A percentile compares a stretch with the other conserved stretches of the same genome.
These are phyloP conservation scores for Cichorium intybus DNA, from an alignment of 140 eudicot species.

Conservation along the genomic window DNA sequence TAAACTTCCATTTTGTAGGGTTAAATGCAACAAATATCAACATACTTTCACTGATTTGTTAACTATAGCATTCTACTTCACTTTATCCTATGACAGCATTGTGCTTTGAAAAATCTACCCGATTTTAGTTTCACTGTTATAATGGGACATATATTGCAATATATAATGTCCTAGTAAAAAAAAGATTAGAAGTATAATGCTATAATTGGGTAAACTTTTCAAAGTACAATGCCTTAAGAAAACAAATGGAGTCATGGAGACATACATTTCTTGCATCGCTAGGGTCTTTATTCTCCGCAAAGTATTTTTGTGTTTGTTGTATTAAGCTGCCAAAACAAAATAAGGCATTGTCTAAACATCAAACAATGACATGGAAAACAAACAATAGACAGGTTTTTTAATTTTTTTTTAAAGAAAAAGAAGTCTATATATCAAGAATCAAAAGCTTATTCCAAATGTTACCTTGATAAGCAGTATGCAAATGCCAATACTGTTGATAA, in stretches of 20 bases:
- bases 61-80: too few relatives aligned
- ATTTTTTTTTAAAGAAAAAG: neutral
- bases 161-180: too few relatives aligned
- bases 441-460: slow-evolving; percentile 10
- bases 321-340: slow-evolving; percentile 68
- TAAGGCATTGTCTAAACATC: slow-evolving; percentile 18
- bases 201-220: too few relatives aligned
- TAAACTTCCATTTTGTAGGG: too few relatives aligned
- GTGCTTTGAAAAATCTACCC: too few relatives aligned
- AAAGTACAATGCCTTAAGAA: too few relatives aligned
- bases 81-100: too few relatives aligned
- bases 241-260: slow-evolving; percentile 22
- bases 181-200: too few relatives aligned
- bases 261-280: slow-evolving; percentile 67
- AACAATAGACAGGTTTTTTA: neutral
- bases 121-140: too few relatives aligned
- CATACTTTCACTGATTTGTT: too few relatives aligned
- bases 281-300: slow-evolving; percentile 60
- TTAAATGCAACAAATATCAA: too few relatives aligned
- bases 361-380: slow-evolving; percentile 16
- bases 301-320: slow-evolving; percentile 68
- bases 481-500: slow-evolving; percentile 77
- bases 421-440: neutral
- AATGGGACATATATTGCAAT: too few relatives aligned
- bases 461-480: slow-evolving; percentile 77